A percentile compares a stretch with the other conserved stretches of the same genome.
Conservation (phyloP, 352 stramenopile genomes). For the Peronospora tabacina region DNA sequence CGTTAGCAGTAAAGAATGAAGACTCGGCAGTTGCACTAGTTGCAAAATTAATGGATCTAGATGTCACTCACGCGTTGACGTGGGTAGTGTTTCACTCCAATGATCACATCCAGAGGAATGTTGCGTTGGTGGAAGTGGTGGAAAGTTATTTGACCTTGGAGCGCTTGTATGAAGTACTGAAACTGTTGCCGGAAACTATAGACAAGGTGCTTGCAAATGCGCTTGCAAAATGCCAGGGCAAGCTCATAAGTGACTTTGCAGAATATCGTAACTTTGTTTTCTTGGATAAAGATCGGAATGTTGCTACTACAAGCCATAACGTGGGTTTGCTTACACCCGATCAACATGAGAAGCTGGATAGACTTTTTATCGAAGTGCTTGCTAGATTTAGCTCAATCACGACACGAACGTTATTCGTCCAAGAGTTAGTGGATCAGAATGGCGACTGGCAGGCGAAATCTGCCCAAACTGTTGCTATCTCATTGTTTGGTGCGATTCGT, state of each 20-base stretch:
- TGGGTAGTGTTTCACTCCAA: conserved; percentile 62
- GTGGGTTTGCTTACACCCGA: conserved; percentile 15
- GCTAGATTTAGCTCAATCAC: conserved; percentile 17
- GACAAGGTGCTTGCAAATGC: conserved; percentile 22
- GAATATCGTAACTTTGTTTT: conserved; percentile 36
- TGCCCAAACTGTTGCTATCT: conserved; percentile 25
- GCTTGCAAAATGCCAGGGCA: conserved; percentile 6
- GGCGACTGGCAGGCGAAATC: conserved; percentile 23
- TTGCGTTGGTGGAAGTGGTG: conserved; percentile 28
- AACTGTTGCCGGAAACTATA: conserved; percentile 16
- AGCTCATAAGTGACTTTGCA: conserved; percentile 8
- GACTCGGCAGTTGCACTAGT: conserved; percentile 29
- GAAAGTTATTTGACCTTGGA: conserved; percentile 46
- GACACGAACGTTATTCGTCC: conserved; percentile 10
- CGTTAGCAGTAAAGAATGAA: conserved; percentile 24
- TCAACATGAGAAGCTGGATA: conserved; percentile 29
- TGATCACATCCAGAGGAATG: conserved; percentile 12
- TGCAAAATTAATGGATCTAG: conserved; percentile 49
- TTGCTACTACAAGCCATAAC: conserved; percentile 4
- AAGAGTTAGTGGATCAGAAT: conserved; percentile 15
- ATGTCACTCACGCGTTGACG: conserved; percentile 65
- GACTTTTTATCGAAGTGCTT: conserved; percentile 18
- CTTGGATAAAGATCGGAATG: conserved; percentile 27
- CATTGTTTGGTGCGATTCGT: conserved; percentile 11
- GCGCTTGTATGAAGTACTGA: conserved; percentile 37